Base-by-base conservation (phyloP, 768 basidiomycete species). In the Cystobasidium onofrii region DNA sequence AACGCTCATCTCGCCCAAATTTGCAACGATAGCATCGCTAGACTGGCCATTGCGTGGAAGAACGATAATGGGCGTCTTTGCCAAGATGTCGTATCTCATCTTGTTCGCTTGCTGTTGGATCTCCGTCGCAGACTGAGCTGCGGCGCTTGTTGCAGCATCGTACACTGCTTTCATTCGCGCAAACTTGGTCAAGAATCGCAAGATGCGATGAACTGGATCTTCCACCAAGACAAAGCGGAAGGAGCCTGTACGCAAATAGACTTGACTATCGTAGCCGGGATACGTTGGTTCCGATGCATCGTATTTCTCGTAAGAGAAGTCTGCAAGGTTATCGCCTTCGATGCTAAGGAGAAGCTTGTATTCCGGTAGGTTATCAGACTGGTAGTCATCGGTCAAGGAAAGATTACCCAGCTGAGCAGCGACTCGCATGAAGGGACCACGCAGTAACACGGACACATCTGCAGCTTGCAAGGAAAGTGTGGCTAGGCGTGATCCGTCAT, bases 131-230 rank as follows among this genome's bases (percentile, higher is more conserved):
- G 86, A 85, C 80, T 97, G 91, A 29, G 91, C 92, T 44, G 96
- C 96, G 25, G 87, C 95, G 79, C 91, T 88, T 1, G 91, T 90
- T 13, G 95, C 93, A 23, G 93, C 87, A 81, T 99, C 95, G 76
- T 98, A 98, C 13, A 98, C 80, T 1, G 89, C 90, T 83, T 98
- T 98, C 77, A 99, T 87, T 76, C 87, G 88, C 3, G 92, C 90
- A 43, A 99, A 86, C 80, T 92, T 90, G 73, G 87, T 83, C 43
- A 92, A 80, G 82, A 94, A 99, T 25, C 87, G 80, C 80, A 90
- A 91, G 34, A 98, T 87, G 76, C 89, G 87, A 64, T 88, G 91
- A n/a, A 98, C 84, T n/a, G 94, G 92, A 66, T 88, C 84, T 80
- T 95, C 91, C 65, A 96, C 84, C 81, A 91, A 94, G 78, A 91